Conservation (phyloP, 2,329 filamentous ascomycete genomes). For the Mollisia scopiformis region DNA sequence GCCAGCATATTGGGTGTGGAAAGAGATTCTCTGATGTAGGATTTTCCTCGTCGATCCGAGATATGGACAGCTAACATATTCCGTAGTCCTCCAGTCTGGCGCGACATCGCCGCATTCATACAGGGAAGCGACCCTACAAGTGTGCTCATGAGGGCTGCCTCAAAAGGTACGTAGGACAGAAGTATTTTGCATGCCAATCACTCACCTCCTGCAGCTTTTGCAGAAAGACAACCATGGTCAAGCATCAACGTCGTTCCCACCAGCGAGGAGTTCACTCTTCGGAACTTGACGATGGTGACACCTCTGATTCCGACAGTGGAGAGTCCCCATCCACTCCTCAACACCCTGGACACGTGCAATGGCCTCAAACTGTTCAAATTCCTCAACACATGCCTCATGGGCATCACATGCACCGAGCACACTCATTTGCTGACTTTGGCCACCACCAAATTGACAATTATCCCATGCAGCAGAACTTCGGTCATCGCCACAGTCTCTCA, state of each 20-base stretch:
- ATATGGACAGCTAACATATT: constrained; percentile 18
- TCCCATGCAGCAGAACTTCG: constrained; percentile 40
- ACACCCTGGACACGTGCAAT: constrained; percentile 51
- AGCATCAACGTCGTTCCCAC: constrained; percentile 65
- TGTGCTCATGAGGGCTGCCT: constrained; percentile 52
- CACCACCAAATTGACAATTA: constrained; percentile 45
- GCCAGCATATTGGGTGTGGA: constrained; percentile 65
- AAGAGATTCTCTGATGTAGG: constrained; percentile 69
- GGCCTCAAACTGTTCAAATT: constrained; percentile 49
- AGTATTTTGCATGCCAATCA: constrained; percentile 13
- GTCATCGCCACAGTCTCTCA: constrained; percentile 52
- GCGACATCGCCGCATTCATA: constrained; percentile 69
- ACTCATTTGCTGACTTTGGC: constrained; percentile 58
- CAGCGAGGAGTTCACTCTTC: constrained; percentile 59
- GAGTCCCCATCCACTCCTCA: constrained; percentile 63
- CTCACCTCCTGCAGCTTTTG: constrained; percentile 58
- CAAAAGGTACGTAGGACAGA: constrained; percentile 35
- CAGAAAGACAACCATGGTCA: constrained; percentile 73
- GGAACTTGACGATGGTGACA: constrained; percentile 45
- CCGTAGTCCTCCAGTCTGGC: constrained; percentile 40
- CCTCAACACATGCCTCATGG: constrained; percentile 38
- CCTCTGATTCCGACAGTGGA: constrained; percentile 43
- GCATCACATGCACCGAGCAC: constrained; percentile 48
- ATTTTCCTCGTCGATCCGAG: neutral
- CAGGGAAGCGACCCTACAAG: constrained; percentile 69